Base-by-base conservation (phyloP, 164 flowering plant genomes). In the Umbellularia californica region DNA sequence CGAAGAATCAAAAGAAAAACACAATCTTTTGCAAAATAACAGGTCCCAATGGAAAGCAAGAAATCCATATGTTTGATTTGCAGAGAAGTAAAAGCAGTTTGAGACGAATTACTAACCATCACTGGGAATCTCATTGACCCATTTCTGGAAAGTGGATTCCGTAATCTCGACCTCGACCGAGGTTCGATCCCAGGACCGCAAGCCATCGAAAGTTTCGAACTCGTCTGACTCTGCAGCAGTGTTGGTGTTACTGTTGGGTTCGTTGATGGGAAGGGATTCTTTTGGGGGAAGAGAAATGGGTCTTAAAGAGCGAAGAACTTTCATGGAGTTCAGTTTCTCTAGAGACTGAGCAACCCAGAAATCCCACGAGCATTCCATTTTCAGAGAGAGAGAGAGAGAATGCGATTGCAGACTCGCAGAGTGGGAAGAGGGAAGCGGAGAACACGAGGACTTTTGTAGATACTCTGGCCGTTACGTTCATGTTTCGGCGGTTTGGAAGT, bases 291-390 rank as follows among this genome's bases (percentile, higher is more conserved):
- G 79, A 27, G 76, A 70, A 78, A 92, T 86, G 81, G 98, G 97
- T 79, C 92, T 82, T 50, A 94, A 85, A 74, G 95, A 89, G 9
- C 94, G 90, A 55, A 92, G 80, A 20, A 92, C 82, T 28, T 94
- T 87, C 52, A 78, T 60, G 6, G 91, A 82, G 9, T 88, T 84
- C 47, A 94, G 76, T 78, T 76, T 90, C 50, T 80, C 70, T 7
- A 92, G 80, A 0, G 95, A 90, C 69, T 85, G 82, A 51, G 88
- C 94, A 0, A 94, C 92, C 94, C 92, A 90, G 13, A 15, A 50
- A 76, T 94, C 97, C 98, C 98, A 94, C 22, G 80, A 72, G 52
- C 58, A 15, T 51, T 68, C 72, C 77, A 68, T 75, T 9, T 22
- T 4, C 28, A 22, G 67, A 24, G 28, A 64, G 7, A 15, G 20